phyloP scores from a whole-genome alignment of 805 yeast genomes.

The Candida ortonii region DNA sequence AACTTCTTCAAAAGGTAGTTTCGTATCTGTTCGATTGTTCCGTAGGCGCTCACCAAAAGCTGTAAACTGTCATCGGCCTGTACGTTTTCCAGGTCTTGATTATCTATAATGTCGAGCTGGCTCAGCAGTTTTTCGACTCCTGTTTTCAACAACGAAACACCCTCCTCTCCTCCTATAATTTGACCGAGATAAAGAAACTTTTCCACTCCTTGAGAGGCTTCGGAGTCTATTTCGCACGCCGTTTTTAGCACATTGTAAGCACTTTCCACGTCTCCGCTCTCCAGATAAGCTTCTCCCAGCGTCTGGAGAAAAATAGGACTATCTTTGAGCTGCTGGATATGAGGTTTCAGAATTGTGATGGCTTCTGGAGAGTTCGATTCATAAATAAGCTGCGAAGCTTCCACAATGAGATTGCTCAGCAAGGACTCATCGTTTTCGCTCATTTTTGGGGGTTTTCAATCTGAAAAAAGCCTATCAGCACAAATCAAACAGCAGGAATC shows the following conservation, averaged over 20 bases:
- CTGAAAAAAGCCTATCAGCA: too few species aligned
- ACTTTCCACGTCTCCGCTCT: constrained; percentile 71
- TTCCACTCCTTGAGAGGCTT: constrained; percentile 65
- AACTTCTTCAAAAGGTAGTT: constrained; percentile 52
- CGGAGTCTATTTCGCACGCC: constrained; percentile 68
- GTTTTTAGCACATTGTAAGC: constrained; percentile 63
- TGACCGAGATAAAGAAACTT: constrained; percentile 91
- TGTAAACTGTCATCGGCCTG: constrained; percentile 21
- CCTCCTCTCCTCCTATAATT: constrained; percentile 78
- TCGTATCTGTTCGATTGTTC: constrained; percentile 26
- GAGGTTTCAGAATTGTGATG: constrained; percentile 43
- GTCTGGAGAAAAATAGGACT: constrained; percentile 49
- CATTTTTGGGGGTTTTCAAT: not conserved
- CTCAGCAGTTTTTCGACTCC: constrained; percentile 57
- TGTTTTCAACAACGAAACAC: constrained; percentile 55
- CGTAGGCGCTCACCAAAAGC: constrained; percentile 29
- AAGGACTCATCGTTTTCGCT: too few species aligned
- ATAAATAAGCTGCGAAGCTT: constrained; percentile 38
- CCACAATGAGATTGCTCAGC: constrained; percentile 10
- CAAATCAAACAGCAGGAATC: too few species aligned
- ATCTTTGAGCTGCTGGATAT: constrained; percentile 34
- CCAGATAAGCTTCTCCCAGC: constrained; percentile 77
- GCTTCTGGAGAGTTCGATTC: constrained; percentile 55
- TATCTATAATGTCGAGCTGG: constrained; percentile 33
- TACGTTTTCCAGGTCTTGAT: constrained; percentile 8